Percentiles rank a stretch among this genome's conserved stretches.
These are phyloP conservation scores for Lachancea meyersii DNA, from an alignment of 805 yeast species.

Conservation along the genomic window DNA sequence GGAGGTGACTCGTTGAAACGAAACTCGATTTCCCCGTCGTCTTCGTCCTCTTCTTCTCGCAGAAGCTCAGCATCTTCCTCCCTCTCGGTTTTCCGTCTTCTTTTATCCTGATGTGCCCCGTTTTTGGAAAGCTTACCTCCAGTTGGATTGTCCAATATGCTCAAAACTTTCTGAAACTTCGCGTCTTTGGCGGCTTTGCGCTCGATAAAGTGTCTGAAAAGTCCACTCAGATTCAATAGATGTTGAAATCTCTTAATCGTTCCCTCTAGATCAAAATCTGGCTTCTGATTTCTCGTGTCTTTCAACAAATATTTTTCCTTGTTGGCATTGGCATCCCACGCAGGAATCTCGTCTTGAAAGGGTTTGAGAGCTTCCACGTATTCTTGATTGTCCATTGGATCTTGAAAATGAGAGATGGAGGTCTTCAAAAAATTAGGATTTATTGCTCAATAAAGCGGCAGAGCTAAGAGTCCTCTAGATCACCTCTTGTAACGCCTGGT, in stretches of 20 bases:
- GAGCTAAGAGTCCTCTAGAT: not conserved
- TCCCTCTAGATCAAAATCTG: slow-evolving; percentile 46
- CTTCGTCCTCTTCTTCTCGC: slow-evolving; percentile 40
- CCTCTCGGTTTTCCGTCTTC: slow-evolving; percentile 65
- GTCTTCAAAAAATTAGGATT: not conserved
- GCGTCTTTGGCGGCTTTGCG: slow-evolving; percentile 59
- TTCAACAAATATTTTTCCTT: slow-evolving; percentile 25
- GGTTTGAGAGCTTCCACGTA: slow-evolving; percentile 24
- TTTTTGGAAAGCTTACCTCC: slow-evolving; percentile 14
- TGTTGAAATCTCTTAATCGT: slow-evolving; percentile 65
- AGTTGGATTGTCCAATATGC: slow-evolving; percentile 29
- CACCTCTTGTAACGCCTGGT: too few relatives aligned
- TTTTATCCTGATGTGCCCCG: slow-evolving; percentile 32
- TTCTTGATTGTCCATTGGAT: slow-evolving; percentile 12
- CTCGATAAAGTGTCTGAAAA: slow-evolving; percentile 64
- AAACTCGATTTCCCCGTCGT: slow-evolving; percentile 22
- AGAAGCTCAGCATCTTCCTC: slow-evolving; percentile 75
- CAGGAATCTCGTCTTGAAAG: slow-evolving; percentile 21
- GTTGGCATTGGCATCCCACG: slow-evolving; percentile 18
- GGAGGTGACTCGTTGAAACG: slow-evolving; percentile 80
- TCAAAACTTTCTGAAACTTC: slow-evolving; percentile 46
- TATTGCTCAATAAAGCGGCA: not conserved
- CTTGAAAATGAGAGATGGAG: not conserved
- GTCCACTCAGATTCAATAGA: slow-evolving; percentile 55
- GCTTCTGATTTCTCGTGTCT: slow-evolving; percentile 10